Conservation (phyloP, 495 filamentous ascomycete genomes). For the Haplographium delicatum region DNA sequence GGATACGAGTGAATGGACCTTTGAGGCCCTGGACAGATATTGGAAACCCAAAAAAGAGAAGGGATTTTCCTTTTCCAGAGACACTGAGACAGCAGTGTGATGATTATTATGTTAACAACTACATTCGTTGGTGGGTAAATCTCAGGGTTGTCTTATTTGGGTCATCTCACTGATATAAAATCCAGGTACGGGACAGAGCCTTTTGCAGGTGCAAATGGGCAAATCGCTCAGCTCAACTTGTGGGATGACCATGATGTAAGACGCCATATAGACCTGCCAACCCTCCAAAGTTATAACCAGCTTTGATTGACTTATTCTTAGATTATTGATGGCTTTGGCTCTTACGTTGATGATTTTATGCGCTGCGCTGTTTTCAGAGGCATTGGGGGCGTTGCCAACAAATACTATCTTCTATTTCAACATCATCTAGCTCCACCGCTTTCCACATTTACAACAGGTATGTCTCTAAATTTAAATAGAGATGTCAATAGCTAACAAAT, state of each 20-base stretch:
- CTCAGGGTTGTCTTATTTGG: background rate
- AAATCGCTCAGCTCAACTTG: constrained; percentile 88
- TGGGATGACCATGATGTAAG: constrained; percentile 85
- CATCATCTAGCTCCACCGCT: constrained; percentile 80
- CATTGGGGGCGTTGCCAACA: constrained; percentile 80
- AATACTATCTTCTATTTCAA: constrained; percentile 93
- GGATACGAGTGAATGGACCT: constrained; percentile 76
- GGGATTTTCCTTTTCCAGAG: constrained; percentile 69
- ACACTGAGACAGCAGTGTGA: constrained; percentile 71
- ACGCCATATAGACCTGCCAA: constrained; percentile 1
- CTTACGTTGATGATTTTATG: constrained; percentile 93
- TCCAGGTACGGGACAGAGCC: constrained; percentile 64
- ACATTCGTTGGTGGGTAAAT: constrained; percentile 59
- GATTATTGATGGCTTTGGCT: constrained; percentile 91
- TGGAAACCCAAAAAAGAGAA: constrained; percentile 73
- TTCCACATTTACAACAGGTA: constrained; percentile 72
- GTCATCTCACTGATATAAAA: background rate
- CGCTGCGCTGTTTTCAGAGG: constrained; percentile 84
- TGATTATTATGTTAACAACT: constrained; percentile 85
- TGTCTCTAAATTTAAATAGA: background rate
- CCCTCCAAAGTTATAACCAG: background rate
- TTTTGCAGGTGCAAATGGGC: constrained; percentile 76
- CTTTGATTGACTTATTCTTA: constrained; percentile 34
- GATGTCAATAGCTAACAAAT: constrained; percentile 5
- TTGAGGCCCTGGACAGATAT: constrained; percentile 78